phyloP scores from a whole-genome alignment of 768 basidiomycete genomes.

The Pulveroboletus frians region DNA sequence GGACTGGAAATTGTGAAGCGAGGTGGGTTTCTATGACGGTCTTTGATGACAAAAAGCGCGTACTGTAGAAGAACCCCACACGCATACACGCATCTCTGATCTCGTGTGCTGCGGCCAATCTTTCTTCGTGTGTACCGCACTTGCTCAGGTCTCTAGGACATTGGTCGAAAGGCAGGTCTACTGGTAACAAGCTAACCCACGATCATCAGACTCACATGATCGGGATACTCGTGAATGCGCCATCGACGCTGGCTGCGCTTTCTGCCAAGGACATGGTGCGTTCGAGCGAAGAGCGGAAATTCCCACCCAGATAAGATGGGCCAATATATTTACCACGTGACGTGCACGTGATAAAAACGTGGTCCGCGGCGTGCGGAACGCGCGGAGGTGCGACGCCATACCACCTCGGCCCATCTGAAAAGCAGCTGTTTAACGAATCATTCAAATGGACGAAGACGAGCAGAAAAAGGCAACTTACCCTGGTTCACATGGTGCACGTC shows the following conservation, averaged over 20 bases:
- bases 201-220: slow-evolving; percentile 19
- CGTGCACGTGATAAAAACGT: no score
- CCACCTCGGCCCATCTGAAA: no score
- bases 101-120: slow-evolving; percentile 45
- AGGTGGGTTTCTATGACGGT: background rate
- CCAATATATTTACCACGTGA: no score
- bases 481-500: no score
- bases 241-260: slow-evolving; percentile 12
- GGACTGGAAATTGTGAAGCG: slow-evolving; percentile 42
- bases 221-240: slow-evolving; percentile 23
- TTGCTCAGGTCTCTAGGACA: slow-evolving; percentile 18
- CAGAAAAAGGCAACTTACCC: no score
- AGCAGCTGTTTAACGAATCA: no score
- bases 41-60: slow-evolving; percentile 3
- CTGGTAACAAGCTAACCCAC: background rate
- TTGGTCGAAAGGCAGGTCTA: background rate
- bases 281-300: background rate
- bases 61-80: slow-evolving; percentile 85
- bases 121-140: slow-evolving; percentile 25
- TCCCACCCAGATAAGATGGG: background rate
- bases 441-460: no score
- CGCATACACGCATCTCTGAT: slow-evolving; percentile 73
- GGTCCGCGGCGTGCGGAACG: no score
- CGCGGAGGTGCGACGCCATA: no score
- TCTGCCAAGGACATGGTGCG: slow-evolving; percentile 22